These are phyloP conservation scores for Pseudocercospora vitis DNA, from an alignment of 2,329 filamentous ascomycete species.

Conservation along the genomic window DNA sequence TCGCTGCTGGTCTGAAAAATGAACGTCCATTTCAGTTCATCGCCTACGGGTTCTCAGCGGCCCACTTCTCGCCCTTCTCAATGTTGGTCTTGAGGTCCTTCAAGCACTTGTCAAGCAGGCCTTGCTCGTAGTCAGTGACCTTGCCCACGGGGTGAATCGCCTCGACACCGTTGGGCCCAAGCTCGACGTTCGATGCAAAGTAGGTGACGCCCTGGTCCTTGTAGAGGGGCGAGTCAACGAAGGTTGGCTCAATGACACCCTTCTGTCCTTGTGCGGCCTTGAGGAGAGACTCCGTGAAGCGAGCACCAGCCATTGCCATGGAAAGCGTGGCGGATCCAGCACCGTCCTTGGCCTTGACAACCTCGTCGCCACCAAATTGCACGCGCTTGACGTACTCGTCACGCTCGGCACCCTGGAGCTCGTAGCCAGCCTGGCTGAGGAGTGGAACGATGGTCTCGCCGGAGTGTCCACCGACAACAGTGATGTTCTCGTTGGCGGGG, in stretches of 20 bases:
- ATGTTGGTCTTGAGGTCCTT: constrained; percentile 91
- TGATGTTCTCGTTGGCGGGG: constrained; percentile 89
- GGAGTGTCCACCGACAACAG: constrained; percentile 94
- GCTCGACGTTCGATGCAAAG: constrained; percentile 93
- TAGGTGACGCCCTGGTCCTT: constrained; percentile 98
- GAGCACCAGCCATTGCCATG: constrained; percentile 94
- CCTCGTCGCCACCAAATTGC: constrained; percentile 98
- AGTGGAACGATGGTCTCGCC: constrained; percentile 98
- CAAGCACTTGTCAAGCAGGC: constrained; percentile 82
- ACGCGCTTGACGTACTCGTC: constrained; percentile 85
- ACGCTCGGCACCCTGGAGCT: constrained; percentile 73
- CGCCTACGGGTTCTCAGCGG: constrained; percentile 55
- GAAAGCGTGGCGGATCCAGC: constrained; percentile 95
- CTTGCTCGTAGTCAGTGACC: constrained; percentile 81
- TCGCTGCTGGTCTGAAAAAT: background rate
- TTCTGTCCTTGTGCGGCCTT: constrained; percentile 91
- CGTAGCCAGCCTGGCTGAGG: constrained; percentile 90
- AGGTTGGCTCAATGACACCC: constrained; percentile 92
- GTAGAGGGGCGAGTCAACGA: constrained; percentile 95
- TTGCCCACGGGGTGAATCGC: constrained; percentile 87
- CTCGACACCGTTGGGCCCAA: constrained; percentile 93
- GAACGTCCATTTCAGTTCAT: background rate
- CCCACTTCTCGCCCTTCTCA: constrained; percentile 76
- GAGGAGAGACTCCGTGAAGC: constrained; percentile 86
- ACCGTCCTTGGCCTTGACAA: constrained; percentile 98